Percentiles rank a stretch among this genome's conserved stretches.
Evolutionary conservation across 2,329 filamentous ascomycete species (phyloP).

Genomic region (Lasiodiplodia gonubiensis): DNA sequence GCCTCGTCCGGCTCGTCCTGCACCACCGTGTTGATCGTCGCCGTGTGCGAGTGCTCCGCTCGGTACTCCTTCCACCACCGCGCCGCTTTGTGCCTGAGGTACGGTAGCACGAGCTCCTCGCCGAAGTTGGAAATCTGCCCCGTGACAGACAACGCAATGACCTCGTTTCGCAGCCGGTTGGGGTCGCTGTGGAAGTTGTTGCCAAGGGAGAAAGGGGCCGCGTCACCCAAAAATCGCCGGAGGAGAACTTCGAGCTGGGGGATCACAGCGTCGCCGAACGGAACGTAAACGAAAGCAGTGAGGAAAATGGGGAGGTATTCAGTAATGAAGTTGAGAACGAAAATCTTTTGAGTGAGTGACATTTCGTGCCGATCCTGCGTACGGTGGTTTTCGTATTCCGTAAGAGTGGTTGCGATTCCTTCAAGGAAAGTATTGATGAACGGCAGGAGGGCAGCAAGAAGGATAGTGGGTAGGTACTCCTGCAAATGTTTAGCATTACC

Average conservation of each 20-base stretch:
- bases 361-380: slow-evolving; percentile 42
- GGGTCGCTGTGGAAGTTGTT: slow-evolving; percentile 38
- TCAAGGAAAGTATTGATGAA: slow-evolving; percentile 40
- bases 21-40: slow-evolving; percentile 12
- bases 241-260: slow-evolving; percentile 32
- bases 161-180: slow-evolving; percentile 41
- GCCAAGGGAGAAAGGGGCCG: slow-evolving; percentile 19
- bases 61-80: slow-evolving; percentile 42
- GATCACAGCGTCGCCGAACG: slow-evolving; percentile 38
- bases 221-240: slow-evolving; percentile 18
- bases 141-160: slow-evolving; percentile 43
- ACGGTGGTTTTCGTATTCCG: slow-evolving; percentile 44
- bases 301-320: slow-evolving; percentile 45
- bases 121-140: slow-evolving; percentile 40
- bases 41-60: slow-evolving; percentile 21
- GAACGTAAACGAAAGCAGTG: slow-evolving; percentile 42
- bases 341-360: slow-evolving; percentile 44
- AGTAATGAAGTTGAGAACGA: slow-evolving; percentile 44
- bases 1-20: slow-evolving; percentile 40
- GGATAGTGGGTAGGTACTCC: slow-evolving; percentile 43
- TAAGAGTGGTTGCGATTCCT: slow-evolving; percentile 37
- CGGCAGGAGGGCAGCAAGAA: slow-evolving; percentile 40
- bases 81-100: slow-evolving; percentile 37
- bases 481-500: slow-evolving; percentile 31
- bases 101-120: slow-evolving; percentile 41